phyloP scores from a whole-genome alignment of 768 basidiomycete genomes.

The Pholiota conissans region DNA sequence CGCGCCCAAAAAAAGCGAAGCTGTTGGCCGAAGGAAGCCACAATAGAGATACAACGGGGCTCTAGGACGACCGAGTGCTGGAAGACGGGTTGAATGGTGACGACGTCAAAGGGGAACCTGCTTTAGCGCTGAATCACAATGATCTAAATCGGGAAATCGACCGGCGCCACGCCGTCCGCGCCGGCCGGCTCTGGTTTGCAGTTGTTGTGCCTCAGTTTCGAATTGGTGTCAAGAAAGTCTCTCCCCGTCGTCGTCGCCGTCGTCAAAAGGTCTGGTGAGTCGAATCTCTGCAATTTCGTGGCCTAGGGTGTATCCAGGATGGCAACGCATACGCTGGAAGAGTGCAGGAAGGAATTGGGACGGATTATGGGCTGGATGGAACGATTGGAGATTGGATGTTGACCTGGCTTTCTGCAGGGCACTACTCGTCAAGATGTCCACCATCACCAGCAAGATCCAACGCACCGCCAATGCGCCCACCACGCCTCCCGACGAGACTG shows the following conservation, averaged over 20 bases:
- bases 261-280: conserved; percentile 74
- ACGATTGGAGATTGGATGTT: conserved; percentile 42
- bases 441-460: conserved; percentile 80
- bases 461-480: conserved; percentile 95
- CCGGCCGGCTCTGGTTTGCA: conserved; percentile 23
- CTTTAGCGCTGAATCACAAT: conserved; percentile 1
- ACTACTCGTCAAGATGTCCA: conserved; percentile 61
- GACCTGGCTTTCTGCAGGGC: conserved; percentile 39
- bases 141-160: background rate
- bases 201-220: conserved; percentile 33
- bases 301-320: conserved; percentile 22
- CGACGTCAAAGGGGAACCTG: background rate
- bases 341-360: conserved; percentile 24
- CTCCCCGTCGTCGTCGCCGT: conserved; percentile 45
- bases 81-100: conserved; percentile 4
- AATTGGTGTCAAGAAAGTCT: conserved; percentile 32
- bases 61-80: background rate
- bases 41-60: background rate
- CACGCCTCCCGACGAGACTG: conserved; percentile 87
- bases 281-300: conserved; percentile 31
- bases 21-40: background rate
- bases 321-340: conserved; percentile 21
- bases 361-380: conserved; percentile 58
- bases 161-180: conserved; percentile 2
- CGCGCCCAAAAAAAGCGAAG: background rate